Conservation (phyloP, 441 rosid species). For the Populus hybrid region DNA sequence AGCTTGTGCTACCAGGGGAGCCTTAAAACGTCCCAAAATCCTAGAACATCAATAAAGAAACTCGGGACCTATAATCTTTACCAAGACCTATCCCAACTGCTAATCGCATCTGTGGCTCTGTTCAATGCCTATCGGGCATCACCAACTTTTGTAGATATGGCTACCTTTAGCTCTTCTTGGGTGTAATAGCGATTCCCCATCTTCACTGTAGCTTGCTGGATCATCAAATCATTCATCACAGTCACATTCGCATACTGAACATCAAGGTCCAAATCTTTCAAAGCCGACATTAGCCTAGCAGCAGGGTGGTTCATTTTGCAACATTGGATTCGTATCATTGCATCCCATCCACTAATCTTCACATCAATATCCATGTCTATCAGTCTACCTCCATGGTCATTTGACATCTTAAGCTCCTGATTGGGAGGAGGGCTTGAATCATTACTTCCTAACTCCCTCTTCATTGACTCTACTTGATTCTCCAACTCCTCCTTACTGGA, state of each 20-base stretch:
- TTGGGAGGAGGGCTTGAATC: conserved; percentile 37
- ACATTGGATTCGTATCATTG: conserved; percentile 82
- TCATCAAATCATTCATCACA: conserved; percentile 92
- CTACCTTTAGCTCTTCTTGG: conserved; percentile 76
- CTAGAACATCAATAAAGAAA: conserved; percentile 9
- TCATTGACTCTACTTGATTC: conserved; percentile 58
- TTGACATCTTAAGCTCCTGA: conserved; percentile 44
- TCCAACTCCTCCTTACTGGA: conserved; percentile 62
- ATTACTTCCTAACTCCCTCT: conserved; percentile 40
- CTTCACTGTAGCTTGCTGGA: conserved; percentile 94
- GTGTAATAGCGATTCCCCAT: conserved; percentile 83
- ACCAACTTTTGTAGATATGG: conserved; percentile 62
- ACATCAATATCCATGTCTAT: conserved; percentile 85
- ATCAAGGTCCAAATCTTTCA: conserved; percentile 83
- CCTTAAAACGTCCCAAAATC: conserved; percentile 44
- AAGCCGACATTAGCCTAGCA: conserved; percentile 81
- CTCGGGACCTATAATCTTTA: conserved; percentile 1
- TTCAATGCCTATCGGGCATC: conserved; percentile 26
- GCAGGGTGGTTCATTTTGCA: conserved; percentile 89
- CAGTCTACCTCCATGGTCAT: conserved; percentile 28
- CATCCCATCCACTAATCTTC: conserved; percentile 89
- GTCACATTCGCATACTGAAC: conserved; percentile 91
- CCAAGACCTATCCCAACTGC: conserved; percentile 17
- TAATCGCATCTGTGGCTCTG: neutral
- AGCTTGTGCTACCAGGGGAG: conserved; percentile 33